Base-by-base conservation (phyloP, 805 yeast species). In the Candida broadrunensis region DNA sequence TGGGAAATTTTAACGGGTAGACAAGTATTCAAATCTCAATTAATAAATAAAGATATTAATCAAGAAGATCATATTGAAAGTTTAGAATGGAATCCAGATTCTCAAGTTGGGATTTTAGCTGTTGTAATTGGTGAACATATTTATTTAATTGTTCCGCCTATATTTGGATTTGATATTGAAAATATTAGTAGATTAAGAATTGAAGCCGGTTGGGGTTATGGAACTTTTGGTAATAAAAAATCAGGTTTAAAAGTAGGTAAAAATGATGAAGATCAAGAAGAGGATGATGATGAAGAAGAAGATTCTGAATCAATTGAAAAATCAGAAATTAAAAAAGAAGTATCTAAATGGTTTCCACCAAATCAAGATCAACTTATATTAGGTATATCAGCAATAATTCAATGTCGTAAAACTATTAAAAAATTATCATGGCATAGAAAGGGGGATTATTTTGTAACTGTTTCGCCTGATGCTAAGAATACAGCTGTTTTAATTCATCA, bases 1-100 rank as follows among this genome's bases (percentile, higher is more conserved):
- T 93, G 99, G 98, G 99, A 93, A 68, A 83, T 89, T 15, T 68
- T 89, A 44, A 88, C 97, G 4, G 99, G 99, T 35, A 82, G 99
- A 65, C 95, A 91, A 70, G 87, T 91, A 38, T 87, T 79, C 74
- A 78, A 79, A 45, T 70, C 77, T n/a, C 65, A 67, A 42, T 54
- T 80, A 16, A 58, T 77, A 16, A 78, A 77, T 39, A 70, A 70
- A 25, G 75, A 74, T 35, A 81, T 79, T 40, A 69, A 72, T 43
- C 57, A 67, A 13, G 93, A 86, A 46, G 96, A 88, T 59, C 83
- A 83, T 50, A 78, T 89, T 45, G 95, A 88, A 54, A 67, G 80
- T 33, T 65, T 91, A 26, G 87, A 84, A 54, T 91, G 99, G 99
- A 88, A 88, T 61, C 99, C 99, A 14, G 84, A 78, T 52, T 52